Evolutionary conservation across 2,329 filamentous ascomycete genomes (phyloP), one percentile per base, ranked within the genome.

Genomic region (Phyllosticta citribraziliensis): DNA sequence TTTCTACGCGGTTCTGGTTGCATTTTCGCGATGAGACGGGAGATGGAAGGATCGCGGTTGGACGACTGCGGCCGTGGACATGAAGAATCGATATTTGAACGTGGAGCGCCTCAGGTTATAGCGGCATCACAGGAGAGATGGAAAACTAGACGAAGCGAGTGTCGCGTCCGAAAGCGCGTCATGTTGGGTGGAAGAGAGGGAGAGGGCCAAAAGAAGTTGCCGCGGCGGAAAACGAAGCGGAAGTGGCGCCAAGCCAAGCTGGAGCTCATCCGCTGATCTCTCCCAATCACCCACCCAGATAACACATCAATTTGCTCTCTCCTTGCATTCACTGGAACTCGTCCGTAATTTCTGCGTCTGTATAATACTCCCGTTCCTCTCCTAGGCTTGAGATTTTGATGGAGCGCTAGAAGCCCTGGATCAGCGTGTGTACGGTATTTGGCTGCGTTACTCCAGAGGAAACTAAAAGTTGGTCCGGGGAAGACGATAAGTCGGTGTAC

Each of bases 121-220:
- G 20, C 27, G 30, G 19, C 22, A 27, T 2, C 11, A 3, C 20
- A 20, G 11, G 30, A 35, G 27, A 33, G 33, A 35, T 54, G 8
- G 27, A 24, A 33, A 17, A n/a, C 19, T 19, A 22, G 19, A 17
- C 17, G 59, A 12, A n/a, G 55, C 5, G 14, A 47, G n/a, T 47
- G 50, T 52, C 51, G 58, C 17, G 40, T 24, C 27, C 3, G 6
- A 27, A 5, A 54, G 47, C 55, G 55, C 59, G 55, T 57, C 54
- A 57, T 54, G 54, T 20, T 27, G 59, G 54, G 30, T 30, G 33
- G 20, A 6, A 25, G 17, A 52, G 5, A 11, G 14, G 33, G 25
- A 52, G 52, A 60, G 24, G 58, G 55, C 53, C 55, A 60, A 60
- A 56, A 53, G 30, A 56, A 47, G 40, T 47, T 40, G 58, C 53